Evolutionary conservation across 768 basidiomycete species (phyloP).

Genomic region (Amanita rimosa): DNA sequence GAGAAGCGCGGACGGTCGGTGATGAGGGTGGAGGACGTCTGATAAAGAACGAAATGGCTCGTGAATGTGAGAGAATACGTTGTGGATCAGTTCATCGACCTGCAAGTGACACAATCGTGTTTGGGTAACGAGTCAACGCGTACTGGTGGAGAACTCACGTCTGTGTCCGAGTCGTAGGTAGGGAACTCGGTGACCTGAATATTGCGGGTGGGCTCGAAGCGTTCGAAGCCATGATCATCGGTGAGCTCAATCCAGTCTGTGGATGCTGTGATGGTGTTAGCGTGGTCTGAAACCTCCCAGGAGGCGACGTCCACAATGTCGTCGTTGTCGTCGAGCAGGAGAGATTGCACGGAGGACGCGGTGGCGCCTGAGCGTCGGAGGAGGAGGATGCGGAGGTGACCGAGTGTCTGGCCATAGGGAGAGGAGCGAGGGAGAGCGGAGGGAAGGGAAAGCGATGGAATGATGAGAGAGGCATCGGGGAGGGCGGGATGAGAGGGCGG

Average conservation of each 20-base stretch:
- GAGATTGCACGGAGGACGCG: conserved; percentile 31
- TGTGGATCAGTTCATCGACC: conserved; percentile 21
- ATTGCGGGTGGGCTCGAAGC: conserved; percentile 53
- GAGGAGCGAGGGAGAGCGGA: conserved; percentile 52
- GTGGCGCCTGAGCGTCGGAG: conserved; percentile 33
- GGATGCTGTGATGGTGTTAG: conserved; percentile 40
- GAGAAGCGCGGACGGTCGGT: conserved; percentile 38
- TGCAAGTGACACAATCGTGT: conserved; percentile 9
- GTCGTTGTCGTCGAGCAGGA: conserved; percentile 54
- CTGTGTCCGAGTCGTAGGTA: conserved; percentile 27
- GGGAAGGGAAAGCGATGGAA: conserved; percentile 58
- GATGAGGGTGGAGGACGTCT: conserved; percentile 40
- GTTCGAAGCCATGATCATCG: conserved; percentile 54
- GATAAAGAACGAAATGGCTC: conserved; percentile 42
- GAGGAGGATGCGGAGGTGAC: conserved; percentile 47
- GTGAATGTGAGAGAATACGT: conserved; percentile 33
- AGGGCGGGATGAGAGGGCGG: conserved; percentile 29
- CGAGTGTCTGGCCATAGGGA: conserved; percentile 57
- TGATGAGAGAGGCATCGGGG: conserved; percentile 38
- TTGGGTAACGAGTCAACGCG: not conserved
- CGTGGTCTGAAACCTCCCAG: conserved; percentile 36
- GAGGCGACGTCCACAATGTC: conserved; percentile 52
- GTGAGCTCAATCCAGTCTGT: conserved; percentile 65
- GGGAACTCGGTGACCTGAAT: conserved; percentile 47
- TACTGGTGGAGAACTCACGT: conserved; percentile 26